Evolutionary conservation across 176 grass and related monocot species (phyloP), one percentile per base, ranked within the genome.

Genomic region (Poa pratensis): DNA sequence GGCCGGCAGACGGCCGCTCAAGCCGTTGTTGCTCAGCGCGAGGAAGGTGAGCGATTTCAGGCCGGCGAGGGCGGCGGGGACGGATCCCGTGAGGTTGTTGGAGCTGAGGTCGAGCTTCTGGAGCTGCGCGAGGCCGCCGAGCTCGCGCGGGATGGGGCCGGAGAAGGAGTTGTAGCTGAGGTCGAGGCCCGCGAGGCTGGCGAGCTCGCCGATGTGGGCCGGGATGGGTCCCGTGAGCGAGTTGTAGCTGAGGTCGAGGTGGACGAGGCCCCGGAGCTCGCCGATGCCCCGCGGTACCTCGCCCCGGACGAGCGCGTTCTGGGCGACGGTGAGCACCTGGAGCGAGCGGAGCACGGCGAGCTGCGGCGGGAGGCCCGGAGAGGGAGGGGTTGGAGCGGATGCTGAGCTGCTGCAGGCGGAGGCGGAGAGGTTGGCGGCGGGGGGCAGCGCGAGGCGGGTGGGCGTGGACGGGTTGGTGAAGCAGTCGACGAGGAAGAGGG

Each of bases 221-320:
- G 96, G 96, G 71, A 99, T 87, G 0, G 69, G 46, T 0, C 90
- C 88, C 0, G 88, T 88, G 61, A 99, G 90, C 0, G 88, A 86
- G 86, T 99, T 99, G 88, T 99, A 99, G 88, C 96, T 99, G 84
- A 99, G 92, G 79, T 99, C 96, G 64, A 99, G 90, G 71, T 96
- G 96, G 27, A 96, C 46, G 14, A 99, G 90, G 81, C 24, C 70
- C 0, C 19, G 1, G 61, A 99, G 76, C 54, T 17, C 87, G 22
- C 81, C 85, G 42, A 99, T 76, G 51, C 30, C 57, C 10, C 65
- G 70, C 0, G 96, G 91, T 2, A 99, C 83, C 11, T 60, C 84
- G 23, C 93, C 96, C 0, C 39, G 83, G 55, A 91, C 2, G 3
- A 99, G 78, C 26, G 73, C 77, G 88, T 96, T 99, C 82, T 99